Base-by-base conservation (phyloP, 129 eudicot species). In the Flaveria trinervia region DNA sequence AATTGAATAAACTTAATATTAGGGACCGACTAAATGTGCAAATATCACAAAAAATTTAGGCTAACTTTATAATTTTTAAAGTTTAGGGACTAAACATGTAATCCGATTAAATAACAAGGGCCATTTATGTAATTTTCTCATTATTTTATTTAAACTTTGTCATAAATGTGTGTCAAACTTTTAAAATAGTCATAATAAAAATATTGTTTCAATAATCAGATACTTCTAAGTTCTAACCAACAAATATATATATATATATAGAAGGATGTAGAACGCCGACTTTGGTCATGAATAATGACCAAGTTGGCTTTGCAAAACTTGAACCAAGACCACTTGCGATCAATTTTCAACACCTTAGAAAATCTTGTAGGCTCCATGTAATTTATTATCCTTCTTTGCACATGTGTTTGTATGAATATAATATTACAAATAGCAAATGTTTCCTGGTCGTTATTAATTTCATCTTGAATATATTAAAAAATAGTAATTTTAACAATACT, bases 221-320 rank as follows among this genome's bases (percentile, higher is more conserved):
- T 49, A 25, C 12, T 11, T 14, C 26, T 70, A 23, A 25, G 5
- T 11, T 14, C 26, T 70, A 23, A 26, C 22, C 16, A 48, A 11
- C 44, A 48, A 73, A 2, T 39, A 26, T n/a, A n/a, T n/a, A n/a
- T n/a, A n/a, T n/a, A n/a, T n/a, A n/a, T 59, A 25, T 61, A 59
- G 56, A 62, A 11, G 30, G 50, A 59, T n/a, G 30, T 69, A 43
- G 76, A 77, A 69, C 8, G 69, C 62, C 36, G 30, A 33, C 61
- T 61, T 68, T 69, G 76, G 81, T 74, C 76, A 12, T 45, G 76
- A 78, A 48, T 57, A 55, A 26, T 22, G 76, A 45, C 70, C 81
- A 78, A 57, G 70, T 56, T 68, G 73, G 80, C 52, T 50, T 36
- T 36, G 65, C 41, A 65, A 76, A 48, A 39, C 52, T 49, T 76